Percentiles rank a stretch among this genome's conserved stretches.
These are phyloP conservation scores for Pseudogymnoascus sp. DNA, from an alignment of 2,329 filamentous ascomycete genomes.

Conservation along the genomic window DNA sequence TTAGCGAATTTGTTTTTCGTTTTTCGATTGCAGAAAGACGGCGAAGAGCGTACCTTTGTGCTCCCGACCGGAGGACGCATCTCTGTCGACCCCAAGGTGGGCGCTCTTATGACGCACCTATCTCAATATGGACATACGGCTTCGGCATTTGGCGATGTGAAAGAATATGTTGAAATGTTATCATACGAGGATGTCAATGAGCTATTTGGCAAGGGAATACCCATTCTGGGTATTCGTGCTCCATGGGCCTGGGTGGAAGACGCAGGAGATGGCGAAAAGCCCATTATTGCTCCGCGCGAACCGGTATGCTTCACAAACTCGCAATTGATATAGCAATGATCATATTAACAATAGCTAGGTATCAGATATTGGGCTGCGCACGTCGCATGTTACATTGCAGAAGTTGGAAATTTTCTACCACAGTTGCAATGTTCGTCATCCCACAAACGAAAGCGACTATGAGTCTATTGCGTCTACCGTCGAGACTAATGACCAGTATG, in stretches of 20 bases:
- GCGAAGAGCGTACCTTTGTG: not conserved
- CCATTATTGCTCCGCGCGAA: not conserved
- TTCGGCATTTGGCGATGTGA: conserved; percentile 28
- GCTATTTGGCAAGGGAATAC: not conserved
- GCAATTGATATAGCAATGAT: not conserved
- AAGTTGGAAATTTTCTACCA: conserved; percentile 11
- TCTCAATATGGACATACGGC: conserved; percentile 24
- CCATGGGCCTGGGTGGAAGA: conserved; percentile 3
- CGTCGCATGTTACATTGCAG: not conserved
- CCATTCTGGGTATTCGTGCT: not conserved
- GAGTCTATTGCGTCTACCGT: not conserved
- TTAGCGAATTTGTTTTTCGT: conserved; percentile 18
- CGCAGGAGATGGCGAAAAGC: not conserved
- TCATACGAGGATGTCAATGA: not conserved
- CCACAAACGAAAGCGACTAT: not conserved
- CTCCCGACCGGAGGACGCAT: not conserved
- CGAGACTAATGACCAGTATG: not conserved
- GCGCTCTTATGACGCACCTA: conserved; percentile 23
- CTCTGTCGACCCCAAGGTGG: not conserved
- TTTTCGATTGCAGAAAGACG: not conserved
- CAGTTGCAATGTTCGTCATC: not conserved
- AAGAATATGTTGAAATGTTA: conserved; percentile 20
- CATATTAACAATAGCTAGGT: not conserved
- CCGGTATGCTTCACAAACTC: not conserved
- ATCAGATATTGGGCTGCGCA: conserved; percentile 1